phyloP scores from a whole-genome alignment of 192 early-diverging fungal species.

The Jimgerdemannia lactiflua region DNA sequence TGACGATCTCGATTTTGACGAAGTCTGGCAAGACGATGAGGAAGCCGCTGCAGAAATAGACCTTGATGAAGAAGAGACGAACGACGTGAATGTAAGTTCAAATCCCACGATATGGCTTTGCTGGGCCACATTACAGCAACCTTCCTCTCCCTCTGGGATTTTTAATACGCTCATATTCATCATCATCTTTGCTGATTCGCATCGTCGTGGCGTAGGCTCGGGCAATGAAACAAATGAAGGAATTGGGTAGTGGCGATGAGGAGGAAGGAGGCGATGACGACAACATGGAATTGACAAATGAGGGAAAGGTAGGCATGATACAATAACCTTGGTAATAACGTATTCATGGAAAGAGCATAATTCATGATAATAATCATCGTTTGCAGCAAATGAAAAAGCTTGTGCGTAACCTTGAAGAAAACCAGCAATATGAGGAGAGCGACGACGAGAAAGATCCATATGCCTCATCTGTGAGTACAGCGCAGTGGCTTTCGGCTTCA shows the following conservation, averaged over 20 bases:
- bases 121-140: no score
- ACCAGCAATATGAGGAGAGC: conserved; percentile 62
- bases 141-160: no score
- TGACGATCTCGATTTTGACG: conserved; percentile 78
- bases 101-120: background rate
- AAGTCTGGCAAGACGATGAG: conserved; percentile 82
- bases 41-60: conserved; percentile 68
- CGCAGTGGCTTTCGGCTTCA: no score
- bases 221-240: conserved; percentile 43
- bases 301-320: conserved; percentile 31
- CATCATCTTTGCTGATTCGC: no score
- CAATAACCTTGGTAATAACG: conserved; percentile 7
- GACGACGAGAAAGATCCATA: conserved; percentile 57
- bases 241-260: conserved; percentile 22
- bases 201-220: conserved; percentile 6
- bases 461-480: conserved; percentile 41
- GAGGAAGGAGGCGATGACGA: conserved; percentile 36
- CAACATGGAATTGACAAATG: conserved; percentile 27
- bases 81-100: conserved; percentile 43
- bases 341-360: conserved; percentile 9
- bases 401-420: conserved; percentile 59
- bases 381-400: conserved; percentile 58
- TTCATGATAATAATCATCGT: conserved; percentile 25
- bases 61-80: conserved; percentile 62
- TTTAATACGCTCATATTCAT: no score